Base-by-base conservation (phyloP, 164 flowering plant species). In the Aristolochia californica region DNA sequence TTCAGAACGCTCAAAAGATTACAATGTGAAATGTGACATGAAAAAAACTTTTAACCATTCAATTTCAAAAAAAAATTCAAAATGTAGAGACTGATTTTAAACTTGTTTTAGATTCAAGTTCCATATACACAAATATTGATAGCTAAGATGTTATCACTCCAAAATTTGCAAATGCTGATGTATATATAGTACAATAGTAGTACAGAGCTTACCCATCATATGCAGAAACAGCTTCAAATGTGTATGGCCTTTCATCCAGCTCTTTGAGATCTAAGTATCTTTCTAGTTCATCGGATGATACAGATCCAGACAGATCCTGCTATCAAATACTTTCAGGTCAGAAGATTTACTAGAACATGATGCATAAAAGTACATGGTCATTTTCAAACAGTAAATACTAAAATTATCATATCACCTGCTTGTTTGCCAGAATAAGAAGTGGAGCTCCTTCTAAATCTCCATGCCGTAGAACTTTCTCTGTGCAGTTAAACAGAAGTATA, bases 401-500 rank as follows among this genome's bases (percentile, higher is more conserved):
- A 52, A 52, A 21, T 4, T 52, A 63, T 22, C 12, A 43, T 24
- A 51, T 64, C 43, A 88, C 98, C 94, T 93, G 99, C 78, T 93
- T 93, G 78, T 93, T 93, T 30, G 88, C 99, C 58, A 93, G 57
- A 56, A 93, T 77, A 68, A 93, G 71, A 68, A 93, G 80, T 38
- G 99, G 99, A 7, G 99, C 99, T 64, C 99, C 99, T 72, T 70
- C 81, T 78, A 89, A 67, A 78, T 93, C 99, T 60, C 80, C 85
- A 59, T 93, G 89, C 65, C 91, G 77, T 52, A 93, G 90, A 67
- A 82, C 81, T 62, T 85, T 93, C 64, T 93, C 99, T 93, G 89
- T 27, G 5, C 43, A 57, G 10, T 34, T 12, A 8, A 34, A 49
- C 20, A 62, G 26, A 61, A 2, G 57, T 60, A n/a, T 24, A 8